phyloP scores from a whole-genome alignment of 371 early-diverging fungal genomes.

The Basidiobolus meristosporus region DNA sequence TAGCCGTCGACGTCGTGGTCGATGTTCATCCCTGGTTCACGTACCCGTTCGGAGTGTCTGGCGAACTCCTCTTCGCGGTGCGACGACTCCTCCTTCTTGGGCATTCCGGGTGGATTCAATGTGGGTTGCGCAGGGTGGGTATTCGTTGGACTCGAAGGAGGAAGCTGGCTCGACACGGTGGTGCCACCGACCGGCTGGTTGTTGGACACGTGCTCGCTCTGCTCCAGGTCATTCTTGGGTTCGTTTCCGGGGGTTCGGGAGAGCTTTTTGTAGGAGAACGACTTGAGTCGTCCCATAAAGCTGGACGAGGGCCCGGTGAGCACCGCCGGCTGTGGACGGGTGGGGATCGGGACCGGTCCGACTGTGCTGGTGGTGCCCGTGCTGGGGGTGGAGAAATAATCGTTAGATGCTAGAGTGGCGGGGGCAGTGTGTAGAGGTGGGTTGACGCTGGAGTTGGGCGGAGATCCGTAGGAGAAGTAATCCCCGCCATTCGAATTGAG shows the following conservation, averaged over 20 bases:
- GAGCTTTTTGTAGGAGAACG: conserved; percentile 1
- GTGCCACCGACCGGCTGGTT: neutral
- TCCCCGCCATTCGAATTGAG: too few relatives aligned
- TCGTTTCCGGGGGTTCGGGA: conserved; percentile 1
- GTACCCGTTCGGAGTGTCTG: too few relatives aligned
- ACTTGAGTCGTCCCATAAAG: conserved; percentile 1
- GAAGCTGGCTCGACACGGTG: neutral
- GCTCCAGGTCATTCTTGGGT: neutral
- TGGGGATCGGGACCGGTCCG: neutral
- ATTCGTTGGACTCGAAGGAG: neutral
- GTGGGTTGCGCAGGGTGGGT: conserved; percentile 3
- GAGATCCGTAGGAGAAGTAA: too few relatives aligned
- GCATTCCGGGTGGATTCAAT: conserved; percentile 4
- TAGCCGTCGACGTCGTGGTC: too few relatives aligned
- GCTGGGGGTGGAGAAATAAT: neutral
- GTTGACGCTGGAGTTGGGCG: neutral
- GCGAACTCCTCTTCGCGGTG: too few relatives aligned
- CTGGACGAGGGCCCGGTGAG: conserved; percentile 1
- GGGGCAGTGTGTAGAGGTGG: neutral
- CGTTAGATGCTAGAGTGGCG: neutral
- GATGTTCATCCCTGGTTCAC: too few relatives aligned
- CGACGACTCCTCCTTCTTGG: too few relatives aligned
- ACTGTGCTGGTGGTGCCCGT: neutral
- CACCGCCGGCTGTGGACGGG: conserved; percentile 1
- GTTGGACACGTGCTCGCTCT: neutral